phyloP scores from a whole-genome alignment of 208 protist species.

The Naegleria fowleri region DNA sequence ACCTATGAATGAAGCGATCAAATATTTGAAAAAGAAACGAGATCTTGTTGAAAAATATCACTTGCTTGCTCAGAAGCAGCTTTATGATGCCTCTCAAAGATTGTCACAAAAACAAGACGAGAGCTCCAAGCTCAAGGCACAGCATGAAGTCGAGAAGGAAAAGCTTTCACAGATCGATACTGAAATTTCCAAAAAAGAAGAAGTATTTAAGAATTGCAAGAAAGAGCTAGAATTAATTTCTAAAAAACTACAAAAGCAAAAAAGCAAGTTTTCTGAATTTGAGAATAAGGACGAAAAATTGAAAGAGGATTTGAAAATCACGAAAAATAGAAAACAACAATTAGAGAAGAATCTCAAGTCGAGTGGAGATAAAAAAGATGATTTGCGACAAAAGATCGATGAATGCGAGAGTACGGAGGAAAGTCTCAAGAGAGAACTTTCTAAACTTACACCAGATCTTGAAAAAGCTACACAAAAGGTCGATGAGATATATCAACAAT shows the following conservation, averaged over 20 bases:
- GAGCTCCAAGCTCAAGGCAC: neutral
- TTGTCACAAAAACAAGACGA: neutral
- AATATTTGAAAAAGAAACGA: constrained; percentile 83
- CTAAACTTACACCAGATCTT: constrained; percentile 57
- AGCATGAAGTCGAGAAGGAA: constrained; percentile 52
- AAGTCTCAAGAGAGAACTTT: constrained; percentile 56
- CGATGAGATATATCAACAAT: constrained; percentile 56
- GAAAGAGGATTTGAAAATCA: constrained; percentile 55
- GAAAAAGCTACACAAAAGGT: constrained; percentile 52
- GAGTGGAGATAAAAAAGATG: constrained; percentile 63
- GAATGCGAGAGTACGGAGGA: constrained; percentile 72
- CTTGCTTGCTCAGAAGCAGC: constrained; percentile 77
- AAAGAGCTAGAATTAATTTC: constrained; percentile 31
- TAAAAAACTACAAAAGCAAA: constrained; percentile 33
- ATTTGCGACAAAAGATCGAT: constrained; percentile 64
- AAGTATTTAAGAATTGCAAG: constrained; percentile 39
- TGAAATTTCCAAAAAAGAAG: constrained; percentile 57
- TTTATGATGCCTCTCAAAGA: constrained; percentile 58
- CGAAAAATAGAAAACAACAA: constrained; percentile 57
- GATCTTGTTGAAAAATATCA: constrained; percentile 79
- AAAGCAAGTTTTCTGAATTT: constrained; percentile 49
- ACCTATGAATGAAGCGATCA: constrained; percentile 83
- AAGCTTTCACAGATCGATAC: constrained; percentile 61
- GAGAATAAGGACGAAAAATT: constrained; percentile 61
- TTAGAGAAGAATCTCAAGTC: constrained; percentile 66